phyloP scores from a whole-genome alignment of 352 stramenopile genomes.

The Phytophthora constricta region DNA sequence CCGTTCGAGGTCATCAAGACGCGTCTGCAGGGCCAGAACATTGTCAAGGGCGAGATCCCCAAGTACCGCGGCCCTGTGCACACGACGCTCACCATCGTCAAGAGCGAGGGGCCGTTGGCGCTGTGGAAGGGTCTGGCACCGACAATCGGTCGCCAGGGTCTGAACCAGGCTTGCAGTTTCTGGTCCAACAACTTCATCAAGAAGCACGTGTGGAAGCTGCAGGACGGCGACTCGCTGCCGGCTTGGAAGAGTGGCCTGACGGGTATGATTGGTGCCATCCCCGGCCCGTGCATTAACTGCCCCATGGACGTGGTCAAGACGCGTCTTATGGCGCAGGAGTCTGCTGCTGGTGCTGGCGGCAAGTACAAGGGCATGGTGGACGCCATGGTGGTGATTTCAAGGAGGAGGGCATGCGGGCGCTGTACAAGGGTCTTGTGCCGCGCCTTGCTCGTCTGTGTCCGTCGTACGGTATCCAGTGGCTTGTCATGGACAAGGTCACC shows the following conservation, averaged over 20 bases:
- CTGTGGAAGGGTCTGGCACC: conserved; percentile 97
- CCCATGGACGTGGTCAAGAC: conserved; percentile 98
- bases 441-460: conserved; percentile 91
- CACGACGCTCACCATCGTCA: conserved; percentile 91
- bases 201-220: conserved; percentile 84
- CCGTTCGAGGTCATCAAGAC: conserved; percentile 99
- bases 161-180: conserved; percentile 99
- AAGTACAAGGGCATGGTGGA: conserved; percentile 96
- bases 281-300: conserved; percentile 90
- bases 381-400: conserved; percentile 91
- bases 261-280: conserved; percentile 89
- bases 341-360: conserved; percentile 76
- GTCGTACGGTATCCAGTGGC: conserved; percentile 89
- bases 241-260: conserved; percentile 96
- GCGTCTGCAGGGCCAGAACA: conserved; percentile 95
- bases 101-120: conserved; percentile 93
- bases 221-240: conserved; percentile 89
- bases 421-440: conserved; percentile 98
- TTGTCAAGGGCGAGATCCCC: conserved; percentile 74
- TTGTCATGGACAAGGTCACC: conserved; percentile 87
- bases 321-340: conserved; percentile 92
- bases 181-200: conserved; percentile 96
- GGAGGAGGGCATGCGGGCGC: conserved; percentile 93
- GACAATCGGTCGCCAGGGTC: conserved; percentile 97
- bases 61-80: conserved; percentile 93